phyloP scores from a whole-genome alignment of 768 basidiomycete species.

The Trametes sanguinea region DNA sequence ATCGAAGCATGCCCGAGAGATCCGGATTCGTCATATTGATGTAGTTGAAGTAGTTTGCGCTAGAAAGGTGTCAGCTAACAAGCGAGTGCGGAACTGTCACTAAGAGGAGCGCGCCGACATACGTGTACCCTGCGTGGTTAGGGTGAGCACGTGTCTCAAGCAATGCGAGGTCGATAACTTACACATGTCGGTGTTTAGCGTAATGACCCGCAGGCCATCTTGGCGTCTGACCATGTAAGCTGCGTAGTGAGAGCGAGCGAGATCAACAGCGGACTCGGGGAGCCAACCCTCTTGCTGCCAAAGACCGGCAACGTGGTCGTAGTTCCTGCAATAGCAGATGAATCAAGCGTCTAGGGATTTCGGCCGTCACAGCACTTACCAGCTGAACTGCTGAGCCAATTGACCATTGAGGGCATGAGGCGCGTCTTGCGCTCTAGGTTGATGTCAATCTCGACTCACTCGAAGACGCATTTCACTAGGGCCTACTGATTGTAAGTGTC shows the following conservation, averaged over 20 bases:
- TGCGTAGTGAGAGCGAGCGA: slow-evolving; percentile 69
- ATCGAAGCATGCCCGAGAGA: slow-evolving; percentile 73
- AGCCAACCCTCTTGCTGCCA: slow-evolving; percentile 78
- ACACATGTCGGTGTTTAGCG: slow-evolving; percentile 80
- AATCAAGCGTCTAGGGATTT: not conserved
- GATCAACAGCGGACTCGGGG: slow-evolving; percentile 51
- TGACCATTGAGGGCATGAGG: slow-evolving; percentile 56
- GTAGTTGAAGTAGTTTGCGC: slow-evolving; percentile 75
- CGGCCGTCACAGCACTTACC: slow-evolving; percentile 37
- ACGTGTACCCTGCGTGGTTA: slow-evolving; percentile 1
- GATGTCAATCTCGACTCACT: not conserved
- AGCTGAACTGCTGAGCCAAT: slow-evolving; percentile 64
- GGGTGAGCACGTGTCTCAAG: too few species aligned
- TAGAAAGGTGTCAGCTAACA: slow-evolving; percentile 20
- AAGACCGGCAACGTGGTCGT: slow-evolving; percentile 69
- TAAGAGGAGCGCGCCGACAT: not conserved
- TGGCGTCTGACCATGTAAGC: slow-evolving; percentile 68
- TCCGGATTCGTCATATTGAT: slow-evolving; percentile 73
- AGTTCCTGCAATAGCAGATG: slow-evolving; percentile 53
- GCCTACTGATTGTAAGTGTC: slow-evolving; percentile 68
- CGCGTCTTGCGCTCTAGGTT: slow-evolving; percentile 57
- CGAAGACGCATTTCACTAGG: not conserved
- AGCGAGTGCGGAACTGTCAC: not conserved
- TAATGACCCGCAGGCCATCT: slow-evolving; percentile 71
- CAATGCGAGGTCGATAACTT: slow-evolving; percentile 30